A percentile compares a stretch with the other conserved stretches of the same genome.
Conservation (phyloP, 768 basidiomycete genomes). For the Pleurotus pulmonarius region DNA sequence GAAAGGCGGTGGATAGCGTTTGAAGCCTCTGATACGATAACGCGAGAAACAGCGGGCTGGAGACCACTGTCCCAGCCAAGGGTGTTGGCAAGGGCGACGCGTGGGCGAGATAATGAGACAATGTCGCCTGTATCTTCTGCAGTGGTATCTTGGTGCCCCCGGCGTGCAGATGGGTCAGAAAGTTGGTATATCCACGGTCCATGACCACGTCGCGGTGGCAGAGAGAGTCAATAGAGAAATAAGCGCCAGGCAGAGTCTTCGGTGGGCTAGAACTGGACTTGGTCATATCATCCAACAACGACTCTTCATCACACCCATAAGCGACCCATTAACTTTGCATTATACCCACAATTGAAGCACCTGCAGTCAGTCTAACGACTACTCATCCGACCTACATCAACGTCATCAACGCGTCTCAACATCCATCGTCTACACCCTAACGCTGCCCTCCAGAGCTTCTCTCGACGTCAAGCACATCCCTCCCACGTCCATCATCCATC, state of each 20-base stretch:
- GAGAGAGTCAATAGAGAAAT: no score
- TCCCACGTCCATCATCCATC: no score
- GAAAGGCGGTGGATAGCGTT: constrained; percentile 50
- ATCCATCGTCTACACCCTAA: no score
- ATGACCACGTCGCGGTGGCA: no score
- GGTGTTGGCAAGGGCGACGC: constrained; percentile 50
- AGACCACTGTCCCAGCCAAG: constrained; percentile 52
- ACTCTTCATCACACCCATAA: neutral
- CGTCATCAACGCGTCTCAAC: no score
- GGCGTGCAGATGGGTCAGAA: constrained; percentile 52
- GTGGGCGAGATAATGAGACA: constrained; percentile 56
- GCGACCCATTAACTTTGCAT: neutral
- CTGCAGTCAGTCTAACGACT: no score
- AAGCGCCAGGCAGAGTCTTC: neutral
- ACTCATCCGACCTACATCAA: no score
- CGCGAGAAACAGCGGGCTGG: constrained; percentile 51
- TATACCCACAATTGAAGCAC: constrained; percentile 12
- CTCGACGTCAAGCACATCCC: no score
- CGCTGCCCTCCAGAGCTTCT: no score
- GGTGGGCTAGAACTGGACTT: constrained; percentile 8
- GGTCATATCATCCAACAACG: neutral
- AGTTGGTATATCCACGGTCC: constrained; percentile 29
- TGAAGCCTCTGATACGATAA: constrained; percentile 44
- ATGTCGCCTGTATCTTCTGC: constrained; percentile 46
- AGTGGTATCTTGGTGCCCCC: constrained; percentile 40